phyloP scores from a whole-genome alignment of 1,284 basidiomycete species.

The Melampsora americana region DNA sequence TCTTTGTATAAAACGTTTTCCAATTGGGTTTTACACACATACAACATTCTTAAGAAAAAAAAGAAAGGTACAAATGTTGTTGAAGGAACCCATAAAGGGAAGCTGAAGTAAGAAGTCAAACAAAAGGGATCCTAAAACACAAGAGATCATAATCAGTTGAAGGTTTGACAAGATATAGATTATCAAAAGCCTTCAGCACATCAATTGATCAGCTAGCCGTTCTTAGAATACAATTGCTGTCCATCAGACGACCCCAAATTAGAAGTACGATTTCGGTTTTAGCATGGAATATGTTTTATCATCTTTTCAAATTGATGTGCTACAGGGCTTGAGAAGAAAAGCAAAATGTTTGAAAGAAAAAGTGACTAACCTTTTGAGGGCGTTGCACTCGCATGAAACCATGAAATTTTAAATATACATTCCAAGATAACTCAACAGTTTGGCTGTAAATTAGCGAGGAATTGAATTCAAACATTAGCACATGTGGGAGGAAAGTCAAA shows the following conservation, averaged over 20 bases:
- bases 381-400: not conserved
- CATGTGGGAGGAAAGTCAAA: not conserved
- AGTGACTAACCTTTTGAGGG: not conserved
- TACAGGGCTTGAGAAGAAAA: not conserved
- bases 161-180: too few species aligned
- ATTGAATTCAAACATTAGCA: not conserved
- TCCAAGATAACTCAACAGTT: not conserved
- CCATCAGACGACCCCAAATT: not conserved
- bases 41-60: too few species aligned
- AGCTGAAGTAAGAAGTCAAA: too few species aligned
- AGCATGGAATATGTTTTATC: conserved; percentile 25
- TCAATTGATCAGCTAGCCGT: conserved; percentile 26
- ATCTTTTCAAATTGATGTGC: not conserved
- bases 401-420: not conserved
- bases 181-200: not conserved
- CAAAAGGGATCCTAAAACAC: too few species aligned
- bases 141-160: too few species aligned
- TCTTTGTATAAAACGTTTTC: too few species aligned
- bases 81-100: too few species aligned
- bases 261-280: not conserved
- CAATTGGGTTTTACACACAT: too few species aligned
- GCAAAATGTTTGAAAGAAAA: not conserved
- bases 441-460: not conserved
- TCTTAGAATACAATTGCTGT: conserved; percentile 25
- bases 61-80: too few species aligned